A percentile compares a stretch with the other conserved stretches of the same genome.
Evolutionary conservation across 2,329 filamentous ascomycete species (phyloP).

Genomic region (Epichloe typhina): DNA sequence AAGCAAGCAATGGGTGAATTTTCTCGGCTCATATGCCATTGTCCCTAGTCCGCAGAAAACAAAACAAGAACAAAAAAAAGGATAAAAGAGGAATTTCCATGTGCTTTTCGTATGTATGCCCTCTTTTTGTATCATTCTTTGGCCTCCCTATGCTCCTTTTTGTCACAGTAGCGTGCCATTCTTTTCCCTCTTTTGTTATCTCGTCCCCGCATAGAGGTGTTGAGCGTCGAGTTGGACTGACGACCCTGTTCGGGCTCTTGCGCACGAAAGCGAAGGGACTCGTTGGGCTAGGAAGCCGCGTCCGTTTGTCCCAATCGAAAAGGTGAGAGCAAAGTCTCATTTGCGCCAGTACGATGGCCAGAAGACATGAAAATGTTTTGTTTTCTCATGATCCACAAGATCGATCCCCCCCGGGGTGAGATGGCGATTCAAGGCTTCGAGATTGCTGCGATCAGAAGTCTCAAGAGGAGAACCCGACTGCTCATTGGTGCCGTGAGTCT

Average conservation of each 20-base stretch:
- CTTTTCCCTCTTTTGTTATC: not conserved
- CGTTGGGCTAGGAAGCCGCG: not conserved
- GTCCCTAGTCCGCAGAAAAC: not conserved
- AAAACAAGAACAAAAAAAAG: not conserved
- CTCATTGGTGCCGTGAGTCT: not conserved
- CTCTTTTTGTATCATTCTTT: not conserved
- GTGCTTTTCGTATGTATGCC: slow-evolving; percentile 2
- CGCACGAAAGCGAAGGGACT: not conserved
- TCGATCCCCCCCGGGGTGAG: not conserved
- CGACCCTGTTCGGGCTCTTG: not conserved
- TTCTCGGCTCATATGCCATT: not conserved
- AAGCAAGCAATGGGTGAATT: not conserved
- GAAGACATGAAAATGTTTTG: not conserved
- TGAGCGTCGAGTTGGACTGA: not conserved
- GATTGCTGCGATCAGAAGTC: not conserved
- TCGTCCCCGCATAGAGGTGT: not conserved
- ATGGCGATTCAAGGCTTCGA: not conserved
- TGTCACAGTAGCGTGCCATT: not conserved
- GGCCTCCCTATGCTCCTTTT: not conserved
- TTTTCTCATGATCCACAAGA: not conserved
- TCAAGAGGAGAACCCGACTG: not conserved
- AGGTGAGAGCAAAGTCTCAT: not conserved
- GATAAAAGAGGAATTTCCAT: not conserved
- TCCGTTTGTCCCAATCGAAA: not conserved
- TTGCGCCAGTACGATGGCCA: not conserved